Conservation (phyloP, 1,139 yeast genomes). For the Geotrichum fermentans region DNA sequence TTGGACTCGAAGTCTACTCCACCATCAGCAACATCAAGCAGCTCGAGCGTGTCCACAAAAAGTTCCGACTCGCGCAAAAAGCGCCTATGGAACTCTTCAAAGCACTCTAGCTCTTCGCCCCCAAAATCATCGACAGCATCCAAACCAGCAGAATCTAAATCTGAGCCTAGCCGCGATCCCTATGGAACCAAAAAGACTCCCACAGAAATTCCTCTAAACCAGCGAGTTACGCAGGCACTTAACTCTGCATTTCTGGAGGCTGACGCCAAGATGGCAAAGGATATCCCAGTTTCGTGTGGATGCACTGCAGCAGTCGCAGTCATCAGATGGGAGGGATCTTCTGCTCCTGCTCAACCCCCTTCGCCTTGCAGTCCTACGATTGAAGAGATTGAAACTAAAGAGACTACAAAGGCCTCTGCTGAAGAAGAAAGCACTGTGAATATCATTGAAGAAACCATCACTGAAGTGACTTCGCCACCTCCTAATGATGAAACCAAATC, state of each 20-base stretch:
- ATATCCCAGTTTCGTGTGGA: conserved; percentile 61
- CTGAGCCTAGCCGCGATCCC: neutral
- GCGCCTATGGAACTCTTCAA: conserved; percentile 3
- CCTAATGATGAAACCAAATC: neutral
- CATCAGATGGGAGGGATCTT: conserved; percentile 69
- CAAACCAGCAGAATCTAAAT: neutral
- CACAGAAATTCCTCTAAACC: conserved; percentile 10
- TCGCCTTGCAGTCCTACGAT: conserved; percentile 2
- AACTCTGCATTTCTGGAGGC: conserved; percentile 57
- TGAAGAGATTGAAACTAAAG: neutral
- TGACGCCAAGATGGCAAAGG: conserved; percentile 59
- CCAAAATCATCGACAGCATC: too few species aligned
- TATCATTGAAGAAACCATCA: neutral
- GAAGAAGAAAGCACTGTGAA: neutral
- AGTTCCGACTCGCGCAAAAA: conserved; percentile 7
- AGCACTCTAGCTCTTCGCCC: conserved; percentile 1
- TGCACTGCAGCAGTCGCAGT: conserved; percentile 96
- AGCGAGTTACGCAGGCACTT: conserved; percentile 34
- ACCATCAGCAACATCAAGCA: neutral
- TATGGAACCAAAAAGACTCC: neutral
- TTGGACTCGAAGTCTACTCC: neutral
- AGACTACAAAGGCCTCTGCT: neutral
- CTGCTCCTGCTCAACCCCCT: neutral
- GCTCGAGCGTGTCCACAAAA: conserved; percentile 1
- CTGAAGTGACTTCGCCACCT: too few species aligned